Evolutionary conservation across 495 filamentous ascomycete species (phyloP).

Genomic region (Lophium mytilinum): DNA sequence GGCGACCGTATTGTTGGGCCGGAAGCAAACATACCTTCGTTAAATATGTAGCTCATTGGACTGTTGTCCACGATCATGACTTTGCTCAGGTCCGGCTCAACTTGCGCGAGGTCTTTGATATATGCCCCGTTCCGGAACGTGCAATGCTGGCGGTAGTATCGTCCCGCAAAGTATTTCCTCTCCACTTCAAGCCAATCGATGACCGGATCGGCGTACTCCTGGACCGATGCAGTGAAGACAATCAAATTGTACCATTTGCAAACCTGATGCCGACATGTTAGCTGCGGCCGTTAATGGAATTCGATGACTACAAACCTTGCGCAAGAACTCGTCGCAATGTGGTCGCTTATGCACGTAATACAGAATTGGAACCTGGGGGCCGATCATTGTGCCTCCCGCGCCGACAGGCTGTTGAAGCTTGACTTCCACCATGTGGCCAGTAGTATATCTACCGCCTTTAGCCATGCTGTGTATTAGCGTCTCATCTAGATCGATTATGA

Average conservation of each 20-base stretch:
- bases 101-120: conserved; percentile 93
- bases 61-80: conserved; percentile 99
- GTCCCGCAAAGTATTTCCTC: conserved; percentile 83
- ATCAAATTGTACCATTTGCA: conserved; percentile 99
- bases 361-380: conserved; percentile 88
- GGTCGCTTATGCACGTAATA: conserved; percentile 99
- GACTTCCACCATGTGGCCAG: conserved; percentile 98
- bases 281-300: conserved; percentile 2
- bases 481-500: conserved; percentile 94
- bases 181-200: conserved; percentile 98
- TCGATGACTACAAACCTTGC: conserved; percentile 51
- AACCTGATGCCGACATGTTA: conserved; percentile 39
- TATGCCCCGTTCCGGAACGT: conserved; percentile 91
- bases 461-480: conserved; percentile 96
- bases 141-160: conserved; percentile 95
- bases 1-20: neutral
- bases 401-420: conserved; percentile 64
- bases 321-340: conserved; percentile 91
- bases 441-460: conserved; percentile 91
- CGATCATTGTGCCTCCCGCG: conserved; percentile 54
- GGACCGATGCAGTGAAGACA: conserved; percentile 91
- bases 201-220: conserved; percentile 97
- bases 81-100: conserved; percentile 91
- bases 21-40: conserved; percentile 61
- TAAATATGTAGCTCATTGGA: conserved; percentile 96